Base-by-base conservation (phyloP, 2,329 filamentous ascomycete species). In the Cordyceps militaris region DNA sequence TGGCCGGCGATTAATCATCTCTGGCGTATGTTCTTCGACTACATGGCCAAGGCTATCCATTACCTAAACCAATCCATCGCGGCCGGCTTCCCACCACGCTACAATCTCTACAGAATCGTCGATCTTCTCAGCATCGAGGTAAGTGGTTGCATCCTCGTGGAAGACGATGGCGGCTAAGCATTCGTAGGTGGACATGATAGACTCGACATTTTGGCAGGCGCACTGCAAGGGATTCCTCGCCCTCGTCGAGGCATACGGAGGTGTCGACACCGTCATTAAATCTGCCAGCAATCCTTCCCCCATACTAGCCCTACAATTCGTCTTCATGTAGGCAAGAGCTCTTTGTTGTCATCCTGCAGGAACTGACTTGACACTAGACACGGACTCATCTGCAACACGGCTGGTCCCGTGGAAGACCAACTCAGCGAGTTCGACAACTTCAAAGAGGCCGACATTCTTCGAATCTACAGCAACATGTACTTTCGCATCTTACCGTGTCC, bases 121-220 rank as follows among this genome's bases (percentile, higher is more conserved):
- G 51, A 54, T 54, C 42, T 54, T 1, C 51, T 54, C 4, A 54
- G 51, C 16, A 36, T 54, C 13, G 51, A 54, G 19, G 51, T 54
- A 46, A 34, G 48, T 42, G 14, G 16, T 7, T 3, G 4, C 3
- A 21, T 14, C 23, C 30, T 3, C 19, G 19, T 38, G 34, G 8
- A 7, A 1, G 4, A 23, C 19, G 19, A 21, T 7, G 26, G 16
- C 2, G 8, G 32, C 34, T 51, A 51, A 51, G 1, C 8, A 26
- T 6, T 21, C 4, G 16, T 16, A 53, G 50, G 9, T 53, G 50
- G 36, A 43, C 38, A 53, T 53, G 24, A 4, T 54, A 26, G 42
- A 54, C 16, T 54, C 51, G 13, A 32, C 19, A 3, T 36, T 44
- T 19, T 54, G 51, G 51, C 40, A 23, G 26, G 13, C 40, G 14